Conservation (phyloP, 2,329 filamentous ascomycete species). For the Trichoderma pleuroti region DNA sequence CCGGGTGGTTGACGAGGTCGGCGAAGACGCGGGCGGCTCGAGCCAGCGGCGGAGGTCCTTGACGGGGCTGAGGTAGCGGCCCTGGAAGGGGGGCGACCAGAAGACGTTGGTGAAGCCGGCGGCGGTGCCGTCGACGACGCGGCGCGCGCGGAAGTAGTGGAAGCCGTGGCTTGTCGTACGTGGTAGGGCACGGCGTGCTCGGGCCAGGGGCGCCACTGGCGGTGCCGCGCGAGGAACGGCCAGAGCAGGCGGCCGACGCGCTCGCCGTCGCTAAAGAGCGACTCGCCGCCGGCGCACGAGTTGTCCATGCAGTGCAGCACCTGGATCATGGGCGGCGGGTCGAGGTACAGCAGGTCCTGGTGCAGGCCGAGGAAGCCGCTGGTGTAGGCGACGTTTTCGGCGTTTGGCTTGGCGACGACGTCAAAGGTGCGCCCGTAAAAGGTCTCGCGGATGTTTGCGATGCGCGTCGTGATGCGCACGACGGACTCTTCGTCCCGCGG, state of each 20-base stretch:
- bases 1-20: constrained; percentile 51
- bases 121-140: constrained; percentile 45
- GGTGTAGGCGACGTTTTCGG: constrained; percentile 92
- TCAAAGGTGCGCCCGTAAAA: constrained; percentile 93
- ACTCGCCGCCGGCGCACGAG: constrained; percentile 74
- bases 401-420: constrained; percentile 74
- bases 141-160: constrained; percentile 57
- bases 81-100: constrained; percentile 83
- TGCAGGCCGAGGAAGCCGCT: constrained; percentile 78
- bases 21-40: constrained; percentile 53
- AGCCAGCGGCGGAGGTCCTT: constrained; percentile 41
- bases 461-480: constrained; percentile 62
- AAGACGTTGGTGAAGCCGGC: constrained; percentile 31
- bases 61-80: constrained; percentile 37
- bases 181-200: constrained; percentile 54
- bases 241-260: constrained; percentile 48
- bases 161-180: constrained; percentile 64
- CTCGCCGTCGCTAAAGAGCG: constrained; percentile 77
- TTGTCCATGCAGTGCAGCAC: constrained; percentile 87
- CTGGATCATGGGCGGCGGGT: constrained; percentile 75
- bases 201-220: constrained; percentile 20
- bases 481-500: constrained; percentile 66
- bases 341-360: constrained; percentile 88
- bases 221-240: constrained; percentile 21
- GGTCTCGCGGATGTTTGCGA: constrained; percentile 77